Base-by-base conservation (phyloP, 140 eudicot species). In the Erigeron philadelphicus region DNA sequence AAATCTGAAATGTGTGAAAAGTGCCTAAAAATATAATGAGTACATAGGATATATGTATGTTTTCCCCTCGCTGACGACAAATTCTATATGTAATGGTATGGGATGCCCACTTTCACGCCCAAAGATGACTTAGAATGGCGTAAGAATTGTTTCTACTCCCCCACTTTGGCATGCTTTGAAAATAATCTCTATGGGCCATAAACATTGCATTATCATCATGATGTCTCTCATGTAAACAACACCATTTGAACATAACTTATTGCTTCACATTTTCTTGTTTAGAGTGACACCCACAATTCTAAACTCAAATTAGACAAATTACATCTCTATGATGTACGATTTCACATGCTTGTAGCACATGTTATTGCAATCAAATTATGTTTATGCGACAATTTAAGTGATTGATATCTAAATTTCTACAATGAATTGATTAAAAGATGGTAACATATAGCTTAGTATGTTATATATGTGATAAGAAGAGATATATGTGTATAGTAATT, bases 131-230 rank as follows among this genome's bases (percentile, higher is more conserved):
- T 31, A 31, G 38, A 38, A 23, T 63, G 46, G 61, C 25, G 54
- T 48, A 71, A 72, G 61, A 68, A 83, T 61, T 65, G 70, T 74
- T 49, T 76, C 77, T 66, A 76, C 49, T 40, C 77, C 69, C 67
- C 67, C 72, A 70, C 77, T 63, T 61, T 77, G 73, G 81, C 87
- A 85, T 85, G 90, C 83, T 79, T 73, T 40, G 64, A 44, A 79
- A 72, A 82, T 72, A 76, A 77, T 82, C 74, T 62, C 64, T 40
- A 67, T 77, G 79, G 86, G 76, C 88, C 88, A 80, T 79, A 63
- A 62, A 50, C 75, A 55, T 71, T 78, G 78, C 79, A 83, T 81
- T 84, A 81, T 76, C 75, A 83, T 86, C 85, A 78, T 75, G 86
- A 70, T 79, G 83, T 79, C 70, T 43, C 83, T 79, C 80, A 63